These are phyloP conservation scores for Metarhizium rileyi DNA, from an alignment of 2,329 filamentous ascomycete genomes.

Conservation along the genomic window DNA sequence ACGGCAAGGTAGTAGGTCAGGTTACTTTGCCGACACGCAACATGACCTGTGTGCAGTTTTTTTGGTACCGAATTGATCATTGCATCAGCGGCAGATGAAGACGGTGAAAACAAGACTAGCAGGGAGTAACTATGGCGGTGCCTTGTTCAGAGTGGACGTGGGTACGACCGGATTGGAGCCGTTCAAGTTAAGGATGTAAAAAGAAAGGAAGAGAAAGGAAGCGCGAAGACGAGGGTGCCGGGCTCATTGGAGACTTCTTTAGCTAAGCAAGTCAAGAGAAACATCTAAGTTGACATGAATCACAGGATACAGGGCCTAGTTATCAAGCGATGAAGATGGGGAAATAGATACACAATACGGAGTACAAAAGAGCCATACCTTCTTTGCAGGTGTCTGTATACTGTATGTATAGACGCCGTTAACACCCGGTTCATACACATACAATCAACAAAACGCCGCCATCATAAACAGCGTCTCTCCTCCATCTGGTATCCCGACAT, in stretches of 20 bases:
- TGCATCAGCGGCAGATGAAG: constrained; percentile 63
- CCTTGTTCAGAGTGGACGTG: constrained; percentile 68
- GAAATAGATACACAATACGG: background rate
- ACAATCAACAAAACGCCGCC: background rate
- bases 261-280: background rate
- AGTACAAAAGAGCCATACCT: too few species aligned
- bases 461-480: background rate
- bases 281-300: background rate
- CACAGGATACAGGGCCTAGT: background rate
- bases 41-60: constrained; percentile 81
- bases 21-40: constrained; percentile 68
- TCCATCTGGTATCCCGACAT: background rate
- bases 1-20: constrained; percentile 63
- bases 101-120: constrained; percentile 49
- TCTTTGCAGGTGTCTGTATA: too few species aligned
- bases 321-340: background rate
- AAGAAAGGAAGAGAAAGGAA: background rate
- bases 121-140: constrained; percentile 57
- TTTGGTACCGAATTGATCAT: constrained; percentile 65
- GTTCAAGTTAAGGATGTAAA: constrained; percentile 51
- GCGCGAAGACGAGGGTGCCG: background rate
- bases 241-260: background rate
- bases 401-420: background rate
- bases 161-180: constrained; percentile 55
- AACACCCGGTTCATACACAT: too few species aligned